Percentiles rank a stretch among this genome's conserved stretches.
These are phyloP conservation scores for Hemisphaericaspora nanyangensis DNA, from an alignment of 805 yeast genomes.

Conservation along the genomic window DNA sequence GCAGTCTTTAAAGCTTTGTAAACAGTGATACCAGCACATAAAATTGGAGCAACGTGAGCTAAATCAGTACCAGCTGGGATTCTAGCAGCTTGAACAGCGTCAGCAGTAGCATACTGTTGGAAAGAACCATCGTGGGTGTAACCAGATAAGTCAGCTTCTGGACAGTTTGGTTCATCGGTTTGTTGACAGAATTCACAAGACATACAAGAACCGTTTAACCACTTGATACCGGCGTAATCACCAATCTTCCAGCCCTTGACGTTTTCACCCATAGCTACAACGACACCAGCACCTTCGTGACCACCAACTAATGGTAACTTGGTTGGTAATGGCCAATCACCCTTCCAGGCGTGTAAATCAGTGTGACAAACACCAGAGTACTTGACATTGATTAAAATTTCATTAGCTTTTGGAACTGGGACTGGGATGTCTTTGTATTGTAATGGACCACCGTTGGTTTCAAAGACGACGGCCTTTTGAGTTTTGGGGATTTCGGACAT, in stretches of 20 bases:
- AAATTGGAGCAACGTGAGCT: conserved; percentile 56
- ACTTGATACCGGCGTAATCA: conserved; percentile 42
- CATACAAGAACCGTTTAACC: conserved; percentile 45
- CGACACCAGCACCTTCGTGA: conserved; percentile 48
- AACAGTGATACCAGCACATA: conserved; percentile 67
- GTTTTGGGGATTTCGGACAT: conserved; percentile 36
- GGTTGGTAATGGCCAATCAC: conserved; percentile 44
- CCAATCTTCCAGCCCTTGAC: conserved; percentile 42
- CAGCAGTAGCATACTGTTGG: conserved; percentile 66
- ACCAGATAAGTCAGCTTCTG: conserved; percentile 66
- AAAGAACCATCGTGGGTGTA: conserved; percentile 71
- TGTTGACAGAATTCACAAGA: conserved; percentile 40
- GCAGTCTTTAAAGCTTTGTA: conserved; percentile 67
- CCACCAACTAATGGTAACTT: conserved; percentile 47
- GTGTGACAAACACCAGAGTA: conserved; percentile 47
- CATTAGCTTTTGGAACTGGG: conserved; percentile 38
- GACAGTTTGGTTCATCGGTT: conserved; percentile 51
- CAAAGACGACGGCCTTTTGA: conserved; percentile 42
- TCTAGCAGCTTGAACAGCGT: conserved; percentile 59
- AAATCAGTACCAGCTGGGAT: conserved; percentile 54
- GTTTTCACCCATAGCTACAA: conserved; percentile 39
- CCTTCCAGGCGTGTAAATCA: conserved; percentile 46
- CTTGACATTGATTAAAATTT: conserved; percentile 40
- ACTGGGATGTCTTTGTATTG: conserved; percentile 40
- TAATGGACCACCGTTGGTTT: conserved; percentile 40